A percentile compares a stretch with the other conserved stretches of the same genome.
Conservation (phyloP, 208 protist species). For the Leishmania tarentolae region DNA sequence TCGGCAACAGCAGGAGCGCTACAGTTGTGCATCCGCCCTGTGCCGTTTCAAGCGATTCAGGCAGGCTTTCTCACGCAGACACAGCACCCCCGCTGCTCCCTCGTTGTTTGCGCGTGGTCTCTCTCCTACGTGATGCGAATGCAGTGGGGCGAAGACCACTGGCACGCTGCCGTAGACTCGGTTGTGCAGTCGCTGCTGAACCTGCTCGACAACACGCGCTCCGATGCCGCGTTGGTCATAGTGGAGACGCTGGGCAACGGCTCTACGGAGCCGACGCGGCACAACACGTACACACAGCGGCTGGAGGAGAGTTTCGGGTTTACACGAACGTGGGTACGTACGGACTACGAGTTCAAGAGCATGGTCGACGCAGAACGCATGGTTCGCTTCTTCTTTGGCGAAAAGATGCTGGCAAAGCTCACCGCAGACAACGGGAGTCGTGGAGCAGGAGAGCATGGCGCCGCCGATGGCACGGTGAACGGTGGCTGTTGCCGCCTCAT, state of each 20-base stretch:
- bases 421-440: slow-evolving; percentile 3
- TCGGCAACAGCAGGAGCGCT: slow-evolving; percentile 5
- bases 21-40: slow-evolving; percentile 49
- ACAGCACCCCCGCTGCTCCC: slow-evolving; percentile 41
- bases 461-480: background rate
- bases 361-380: slow-evolving; percentile 51
- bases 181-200: slow-evolving; percentile 40
- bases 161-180: slow-evolving; percentile 62
- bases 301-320: slow-evolving; percentile 70
- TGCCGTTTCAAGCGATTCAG: slow-evolving; percentile 54
- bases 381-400: slow-evolving; percentile 86
- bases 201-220: slow-evolving; percentile 40
- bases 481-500: slow-evolving; percentile 33
- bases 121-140: slow-evolving; percentile 84
- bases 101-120: slow-evolving; percentile 85
- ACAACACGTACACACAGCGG: slow-evolving; percentile 62
- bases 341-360: slow-evolving; percentile 76
- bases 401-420: slow-evolving; percentile 27
- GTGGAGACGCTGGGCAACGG: slow-evolving; percentile 83
- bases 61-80: slow-evolving; percentile 40
- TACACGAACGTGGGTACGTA: slow-evolving; percentile 67
- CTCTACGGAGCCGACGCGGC: slow-evolving; percentile 52
- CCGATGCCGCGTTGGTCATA: slow-evolving; percentile 62
- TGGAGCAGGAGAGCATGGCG: background rate
- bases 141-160: slow-evolving; percentile 67